A percentile compares a stretch with the other conserved stretches of the same genome.
These are phyloP conservation scores for Lodderomyces margitis DNA, from an alignment of 1,139 yeast genomes.

Conservation along the genomic window DNA sequence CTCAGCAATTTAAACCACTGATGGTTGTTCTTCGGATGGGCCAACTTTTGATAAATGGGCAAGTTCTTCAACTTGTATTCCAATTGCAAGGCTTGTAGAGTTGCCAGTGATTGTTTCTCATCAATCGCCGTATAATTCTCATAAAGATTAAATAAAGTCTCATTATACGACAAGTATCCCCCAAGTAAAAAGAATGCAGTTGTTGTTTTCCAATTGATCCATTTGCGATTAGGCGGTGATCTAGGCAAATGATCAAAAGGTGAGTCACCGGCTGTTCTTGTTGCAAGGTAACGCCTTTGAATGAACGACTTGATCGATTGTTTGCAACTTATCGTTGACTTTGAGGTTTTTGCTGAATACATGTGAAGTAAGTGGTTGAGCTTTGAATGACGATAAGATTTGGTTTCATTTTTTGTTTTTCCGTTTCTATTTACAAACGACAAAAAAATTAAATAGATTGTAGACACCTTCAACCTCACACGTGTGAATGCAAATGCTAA, in stretches of 20 bases:
- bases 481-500: no score
- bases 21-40: conserved; percentile 36
- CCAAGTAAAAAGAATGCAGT: conserved; percentile 30
- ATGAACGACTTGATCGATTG: not conserved
- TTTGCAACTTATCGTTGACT: not conserved
- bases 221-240: conserved; percentile 21
- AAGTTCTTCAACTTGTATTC: conserved; percentile 50
- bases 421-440: no score
- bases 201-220: conserved; percentile 34
- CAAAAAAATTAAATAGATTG: no score
- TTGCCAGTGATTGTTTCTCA: conserved; percentile 8
- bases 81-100: conserved; percentile 29
- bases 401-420: not conserved
- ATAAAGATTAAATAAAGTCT: conserved; percentile 32
- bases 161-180: conserved; percentile 33
- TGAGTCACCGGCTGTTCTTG: conserved; percentile 33
- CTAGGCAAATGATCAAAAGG: conserved; percentile 36
- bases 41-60: conserved; percentile 50
- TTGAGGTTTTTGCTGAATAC: not conserved
- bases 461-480: no score
- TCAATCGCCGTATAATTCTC: conserved; percentile 28
- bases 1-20: conserved; percentile 49
- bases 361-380: not conserved
- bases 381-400: not conserved
- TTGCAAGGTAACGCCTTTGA: conserved; percentile 16